Base-by-base conservation (phyloP, 148 eudicot species). In the Amaranthus cruentus region DNA sequence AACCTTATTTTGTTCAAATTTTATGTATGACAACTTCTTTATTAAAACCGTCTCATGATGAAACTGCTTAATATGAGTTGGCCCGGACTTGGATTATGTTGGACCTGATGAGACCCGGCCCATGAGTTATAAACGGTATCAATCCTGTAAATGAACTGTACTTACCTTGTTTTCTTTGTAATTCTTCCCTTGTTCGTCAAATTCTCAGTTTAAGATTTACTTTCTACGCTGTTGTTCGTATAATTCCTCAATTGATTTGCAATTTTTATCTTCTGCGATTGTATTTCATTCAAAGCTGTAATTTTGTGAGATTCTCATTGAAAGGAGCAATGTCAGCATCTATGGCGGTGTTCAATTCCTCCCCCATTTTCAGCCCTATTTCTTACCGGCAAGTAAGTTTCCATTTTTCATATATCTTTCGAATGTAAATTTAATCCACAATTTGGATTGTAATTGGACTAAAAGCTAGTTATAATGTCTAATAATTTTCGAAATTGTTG, bases 331-430 rank as follows among this genome's bases (percentile, higher is more conserved):
- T 46, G 61, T 54, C 21, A 66, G 43, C 71, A 65, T 21, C 66
- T 48, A 67, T 75, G 78, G 78, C 54, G 55, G 11, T 67, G 9
- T 58, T 15, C 71, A 28, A 12, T 58, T 47, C 77, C 43, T 58
- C 68, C 28, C 68, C 72, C 13, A 14, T 68, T 42, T n/a, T 68
- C 15, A 49, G 4, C 42, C 51, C 78, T 0, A 59, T 43, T 60
- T 59, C 53, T 58, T 42, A n/a, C 60, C 47, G n/a, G 18, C 63
- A 58, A 68, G 77, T 75, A 66, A 75, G 58, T 47, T 18, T 4
- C 56, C 50, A 7, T 75, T 5, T 56, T 48, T 53, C 42, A 13
- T 47, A 0, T 18, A 15, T 71, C 2, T 47, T 1, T 9, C 6
- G 8, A 14, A 47, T 66, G 3, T 12, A 10, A 2, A 8, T 21